Conservation (phyloP, 352 stramenopile genomes). For the Phytophthora syringae region DNA sequence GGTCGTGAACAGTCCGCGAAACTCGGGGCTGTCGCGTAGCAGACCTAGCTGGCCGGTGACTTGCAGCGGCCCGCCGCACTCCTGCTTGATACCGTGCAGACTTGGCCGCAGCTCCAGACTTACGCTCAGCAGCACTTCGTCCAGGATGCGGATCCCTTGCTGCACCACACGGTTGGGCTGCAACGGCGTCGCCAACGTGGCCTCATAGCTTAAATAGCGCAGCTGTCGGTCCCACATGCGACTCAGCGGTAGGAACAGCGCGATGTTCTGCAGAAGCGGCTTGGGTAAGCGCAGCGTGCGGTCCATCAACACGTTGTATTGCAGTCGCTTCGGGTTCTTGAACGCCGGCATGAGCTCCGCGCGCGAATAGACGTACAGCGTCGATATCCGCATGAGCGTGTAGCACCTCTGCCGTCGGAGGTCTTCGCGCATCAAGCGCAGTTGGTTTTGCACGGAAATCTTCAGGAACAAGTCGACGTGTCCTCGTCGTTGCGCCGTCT, state of each 20-base stretch:
- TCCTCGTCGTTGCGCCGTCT: conserved; percentile 81
- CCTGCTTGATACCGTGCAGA: conserved; percentile 55
- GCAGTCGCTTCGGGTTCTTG: conserved; percentile 50
- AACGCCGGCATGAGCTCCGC: conserved; percentile 50
- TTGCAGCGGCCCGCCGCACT: conserved; percentile 45
- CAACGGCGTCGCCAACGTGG: too few relatives aligned
- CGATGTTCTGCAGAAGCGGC: conserved; percentile 83
- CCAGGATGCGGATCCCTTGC: conserved; percentile 81
- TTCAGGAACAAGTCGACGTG: conserved; percentile 88
- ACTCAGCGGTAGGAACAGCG: conserved; percentile 74
- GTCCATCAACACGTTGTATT: conserved; percentile 66
- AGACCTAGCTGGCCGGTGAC: conserved; percentile 73
- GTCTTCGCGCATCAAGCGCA: conserved; percentile 80
- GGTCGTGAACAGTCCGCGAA: conserved; percentile 63
- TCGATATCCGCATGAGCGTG: conserved; percentile 75
- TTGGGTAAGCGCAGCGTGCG: conserved; percentile 76
- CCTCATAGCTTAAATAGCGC: conserved; percentile 81
- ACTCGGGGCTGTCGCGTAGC: conserved; percentile 73
- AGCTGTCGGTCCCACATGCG: conserved; percentile 84
- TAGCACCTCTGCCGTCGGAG: conserved; percentile 75
- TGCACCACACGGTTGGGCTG: conserved; percentile 83
- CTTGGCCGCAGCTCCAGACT: conserved; percentile 69
- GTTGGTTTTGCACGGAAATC: conserved; percentile 87
- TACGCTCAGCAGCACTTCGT: conserved; percentile 83
- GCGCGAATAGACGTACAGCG: conserved; percentile 67